A percentile compares a stretch with the other conserved stretches of the same genome.
Evolutionary conservation across 2,329 filamentous ascomycete species (phyloP).

Genomic region (Paecilomyces fulvus): DNA sequence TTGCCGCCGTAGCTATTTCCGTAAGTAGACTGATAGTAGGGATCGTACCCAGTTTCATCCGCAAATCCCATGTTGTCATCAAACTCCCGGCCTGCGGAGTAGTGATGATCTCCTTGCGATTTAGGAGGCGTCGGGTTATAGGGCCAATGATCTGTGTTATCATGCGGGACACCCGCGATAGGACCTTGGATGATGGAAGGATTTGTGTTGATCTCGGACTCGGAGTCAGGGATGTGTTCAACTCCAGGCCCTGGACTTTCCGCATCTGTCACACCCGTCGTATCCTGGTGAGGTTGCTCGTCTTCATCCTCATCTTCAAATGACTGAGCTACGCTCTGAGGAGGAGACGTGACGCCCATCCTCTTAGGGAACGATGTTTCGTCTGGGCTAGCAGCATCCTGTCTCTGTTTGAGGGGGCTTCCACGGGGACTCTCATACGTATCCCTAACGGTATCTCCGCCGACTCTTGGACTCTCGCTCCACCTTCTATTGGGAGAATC

Average conservation of each 20-base stretch:
- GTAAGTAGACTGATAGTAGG: slow-evolving; percentile 48
- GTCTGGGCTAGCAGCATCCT: slow-evolving; percentile 27
- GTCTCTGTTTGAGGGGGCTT: slow-evolving; percentile 39
- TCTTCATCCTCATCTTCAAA: slow-evolving; percentile 29
- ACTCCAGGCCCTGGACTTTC: slow-evolving; percentile 69
- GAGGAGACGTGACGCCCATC: slow-evolving; percentile 41
- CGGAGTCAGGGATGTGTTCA: slow-evolving; percentile 52
- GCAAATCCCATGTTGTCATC: slow-evolving; percentile 2
- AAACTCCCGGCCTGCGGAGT: slow-evolving; percentile 7
- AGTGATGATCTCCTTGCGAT: slow-evolving; percentile 32
- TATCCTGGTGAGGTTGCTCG: slow-evolving; percentile 50
- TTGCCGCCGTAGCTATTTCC: slow-evolving; percentile 25
- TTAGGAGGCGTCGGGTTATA: slow-evolving; percentile 48
- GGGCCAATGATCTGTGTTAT: slow-evolving; percentile 45
- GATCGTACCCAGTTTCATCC: neutral
- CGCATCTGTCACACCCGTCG: slow-evolving; percentile 61
- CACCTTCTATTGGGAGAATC: slow-evolving; percentile 30
- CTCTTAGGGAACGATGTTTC: slow-evolving; percentile 31
- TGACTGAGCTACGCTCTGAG: slow-evolving; percentile 47
- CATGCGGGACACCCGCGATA: slow-evolving; percentile 48
- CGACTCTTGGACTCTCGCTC: slow-evolving; percentile 18
- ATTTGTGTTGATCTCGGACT: slow-evolving; percentile 66
- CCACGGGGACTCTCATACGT: slow-evolving; percentile 21
- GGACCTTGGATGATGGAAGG: slow-evolving; percentile 74
- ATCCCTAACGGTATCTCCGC: slow-evolving; percentile 15